phyloP scores from a whole-genome alignment of 2,329 filamentous ascomycete species.

The Paraphoma chrysanthemicola region DNA sequence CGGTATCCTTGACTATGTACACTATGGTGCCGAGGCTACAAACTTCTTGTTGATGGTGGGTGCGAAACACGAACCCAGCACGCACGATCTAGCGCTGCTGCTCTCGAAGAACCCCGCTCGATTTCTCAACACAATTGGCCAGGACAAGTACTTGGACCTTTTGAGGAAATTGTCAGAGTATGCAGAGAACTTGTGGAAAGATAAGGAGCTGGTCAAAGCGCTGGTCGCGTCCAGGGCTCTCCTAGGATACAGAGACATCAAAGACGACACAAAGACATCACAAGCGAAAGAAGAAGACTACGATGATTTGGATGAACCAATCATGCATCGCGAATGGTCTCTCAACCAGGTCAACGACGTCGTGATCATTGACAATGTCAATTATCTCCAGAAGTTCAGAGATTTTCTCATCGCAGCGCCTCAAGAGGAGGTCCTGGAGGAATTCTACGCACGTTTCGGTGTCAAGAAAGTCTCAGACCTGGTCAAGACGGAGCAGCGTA shows the following conservation, averaged over 20 bases:
- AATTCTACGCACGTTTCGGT: constrained; percentile 83
- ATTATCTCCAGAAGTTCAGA: constrained; percentile 82
- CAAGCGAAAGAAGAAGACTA: constrained; percentile 48
- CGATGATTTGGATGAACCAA: constrained; percentile 55
- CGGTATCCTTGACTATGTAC: constrained; percentile 95
- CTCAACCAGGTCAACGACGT: constrained; percentile 80
- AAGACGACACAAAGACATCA: constrained; percentile 61
- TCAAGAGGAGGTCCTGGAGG: constrained; percentile 85
- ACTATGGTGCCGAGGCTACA: constrained; percentile 89
- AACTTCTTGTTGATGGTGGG: constrained; percentile 87
- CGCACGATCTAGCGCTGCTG: constrained; percentile 81
- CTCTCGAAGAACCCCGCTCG: constrained; percentile 84
- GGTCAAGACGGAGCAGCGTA: constrained; percentile 77
- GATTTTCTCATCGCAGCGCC: constrained; percentile 84
- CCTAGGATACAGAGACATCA: constrained; percentile 77
- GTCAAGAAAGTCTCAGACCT: constrained; percentile 76
- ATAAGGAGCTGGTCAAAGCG: constrained; percentile 77
- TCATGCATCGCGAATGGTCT: constrained; percentile 73
- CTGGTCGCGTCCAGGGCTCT: constrained; percentile 81
- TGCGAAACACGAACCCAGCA: constrained; percentile 89
- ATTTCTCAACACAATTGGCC: constrained; percentile 79
- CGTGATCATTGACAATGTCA: constrained; percentile 61
- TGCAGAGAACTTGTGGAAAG: constrained; percentile 71
- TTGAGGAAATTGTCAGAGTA: constrained; percentile 82
- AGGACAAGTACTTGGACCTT: constrained; percentile 86